These are phyloP conservation scores for Cerioporus squamosus DNA, from an alignment of 1,284 basidiomycete genomes.

Conservation along the genomic window DNA sequence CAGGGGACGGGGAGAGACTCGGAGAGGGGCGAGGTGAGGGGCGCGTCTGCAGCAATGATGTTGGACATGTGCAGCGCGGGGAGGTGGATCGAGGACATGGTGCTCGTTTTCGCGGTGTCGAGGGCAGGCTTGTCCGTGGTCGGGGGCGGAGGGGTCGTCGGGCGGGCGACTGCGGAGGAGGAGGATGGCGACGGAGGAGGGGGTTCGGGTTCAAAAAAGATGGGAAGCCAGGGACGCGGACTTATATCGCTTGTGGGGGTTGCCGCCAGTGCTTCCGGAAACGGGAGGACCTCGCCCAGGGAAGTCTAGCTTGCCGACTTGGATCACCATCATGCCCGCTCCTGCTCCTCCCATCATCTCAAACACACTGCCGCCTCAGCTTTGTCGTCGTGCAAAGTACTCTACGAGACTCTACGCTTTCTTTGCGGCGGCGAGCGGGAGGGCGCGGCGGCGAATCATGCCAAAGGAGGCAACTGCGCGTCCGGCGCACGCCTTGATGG, in stretches of 20 bases:
- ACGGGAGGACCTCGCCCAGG: constrained; percentile 9
- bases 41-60: constrained; percentile 57
- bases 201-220: constrained; percentile 28
- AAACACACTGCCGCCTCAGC: neutral
- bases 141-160: constrained; percentile 10
- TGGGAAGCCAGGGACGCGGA: constrained; percentile 25
- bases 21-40: constrained; percentile 55
- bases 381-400: neutral
- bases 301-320: constrained; percentile 18
- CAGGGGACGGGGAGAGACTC: constrained; percentile 44
- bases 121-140: constrained; percentile 14
- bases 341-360: constrained; percentile 7
- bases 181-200: constrained; percentile 25
- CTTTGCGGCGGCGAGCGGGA: no score
- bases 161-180: constrained; percentile 23
- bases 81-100: constrained; percentile 39
- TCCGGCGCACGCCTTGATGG: constrained; percentile 14
- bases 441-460: neutral
- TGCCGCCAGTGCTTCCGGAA: constrained; percentile 21
- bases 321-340: constrained; percentile 21
- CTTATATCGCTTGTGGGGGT: constrained; percentile 33
- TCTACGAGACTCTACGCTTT: no score
- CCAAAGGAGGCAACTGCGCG: constrained; percentile 17
- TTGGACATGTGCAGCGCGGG: constrained; percentile 55
- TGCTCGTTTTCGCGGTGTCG: constrained; percentile 16